A percentile compares a stretch with the other conserved stretches of the same genome.
These are phyloP conservation scores for Mycena sanguinolenta DNA, from an alignment of 768 basidiomycete species.

Conservation along the genomic window DNA sequence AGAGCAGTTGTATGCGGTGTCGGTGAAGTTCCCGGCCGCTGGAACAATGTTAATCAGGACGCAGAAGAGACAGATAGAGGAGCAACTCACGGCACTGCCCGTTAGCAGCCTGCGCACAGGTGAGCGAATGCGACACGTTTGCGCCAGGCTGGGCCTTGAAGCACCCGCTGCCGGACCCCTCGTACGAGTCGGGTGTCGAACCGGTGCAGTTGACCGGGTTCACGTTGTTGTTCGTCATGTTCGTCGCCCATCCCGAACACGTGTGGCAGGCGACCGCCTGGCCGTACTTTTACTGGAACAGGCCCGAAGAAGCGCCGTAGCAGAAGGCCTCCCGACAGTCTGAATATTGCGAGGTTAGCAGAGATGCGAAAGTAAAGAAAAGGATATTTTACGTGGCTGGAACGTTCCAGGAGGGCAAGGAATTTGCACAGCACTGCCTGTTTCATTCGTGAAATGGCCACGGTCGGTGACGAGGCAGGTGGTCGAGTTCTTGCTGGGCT, in stretches of 20 bases:
- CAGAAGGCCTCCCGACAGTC: constrained; percentile 5
- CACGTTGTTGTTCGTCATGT: constrained; percentile 5
- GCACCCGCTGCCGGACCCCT: constrained; percentile 21
- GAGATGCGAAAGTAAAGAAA: not conserved
- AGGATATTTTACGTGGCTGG: constrained; percentile 18
- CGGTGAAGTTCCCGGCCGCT: not conserved
- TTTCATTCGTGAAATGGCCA: not conserved
- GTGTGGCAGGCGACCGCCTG: constrained; percentile 16
- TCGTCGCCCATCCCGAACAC: constrained; percentile 27
- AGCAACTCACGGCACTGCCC: constrained; percentile 23
- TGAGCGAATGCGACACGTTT: not conserved
- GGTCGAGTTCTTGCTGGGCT: constrained; percentile 21
- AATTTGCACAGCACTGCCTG: not conserved
- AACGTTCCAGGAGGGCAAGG: constrained; percentile 13
- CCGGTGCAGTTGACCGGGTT: constrained; percentile 21
- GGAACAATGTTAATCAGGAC: not conserved
- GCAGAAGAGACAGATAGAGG: not conserved
- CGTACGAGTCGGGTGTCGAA: constrained; percentile 14
- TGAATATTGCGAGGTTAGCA: no score
- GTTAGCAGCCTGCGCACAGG: constrained; percentile 9
- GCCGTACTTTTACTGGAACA: constrained; percentile 18
- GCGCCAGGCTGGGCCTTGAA: not conserved
- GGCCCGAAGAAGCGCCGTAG: constrained; percentile 14
- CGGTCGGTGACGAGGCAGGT: not conserved
- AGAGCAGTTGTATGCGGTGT: no score